These are phyloP conservation scores for Marchantia polymorpha DNA, from an alignment of 225 moss, liverwort and hornwort species.

Conservation along the genomic window DNA sequence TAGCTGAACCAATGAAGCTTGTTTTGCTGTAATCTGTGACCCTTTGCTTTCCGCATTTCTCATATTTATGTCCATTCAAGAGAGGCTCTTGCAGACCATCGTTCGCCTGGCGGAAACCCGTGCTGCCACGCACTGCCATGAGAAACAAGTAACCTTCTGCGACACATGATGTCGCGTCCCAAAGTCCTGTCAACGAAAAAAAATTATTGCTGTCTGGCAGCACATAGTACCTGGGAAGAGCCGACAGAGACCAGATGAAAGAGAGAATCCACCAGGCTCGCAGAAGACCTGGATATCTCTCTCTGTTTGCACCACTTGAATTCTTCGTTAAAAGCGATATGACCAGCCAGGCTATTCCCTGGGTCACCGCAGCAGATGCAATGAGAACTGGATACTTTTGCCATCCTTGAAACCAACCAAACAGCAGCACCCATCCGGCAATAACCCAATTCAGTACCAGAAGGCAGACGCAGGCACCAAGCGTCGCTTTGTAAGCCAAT, in stretches of 20 bases:
- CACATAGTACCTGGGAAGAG: slow-evolving; percentile 11
- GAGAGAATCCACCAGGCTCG: slow-evolving; percentile 45
- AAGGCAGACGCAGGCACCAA: slow-evolving; percentile 22
- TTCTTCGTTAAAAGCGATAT: slow-evolving; percentile 22
- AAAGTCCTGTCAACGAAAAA: slow-evolving; percentile 14
- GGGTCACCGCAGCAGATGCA: slow-evolving; percentile 25
- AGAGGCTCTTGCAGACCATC: slow-evolving; percentile 6
- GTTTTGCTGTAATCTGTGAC: slow-evolving; percentile 49
- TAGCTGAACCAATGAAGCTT: slow-evolving; percentile 43
- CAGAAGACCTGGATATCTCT: slow-evolving; percentile 18
- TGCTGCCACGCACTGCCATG: slow-evolving; percentile 19
- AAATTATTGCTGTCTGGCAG: not conserved
- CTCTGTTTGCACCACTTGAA: slow-evolving; percentile 7
- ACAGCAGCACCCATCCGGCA: slow-evolving; percentile 17
- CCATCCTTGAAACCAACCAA: not conserved
- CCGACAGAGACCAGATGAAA: slow-evolving; percentile 25
- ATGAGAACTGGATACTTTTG: slow-evolving; percentile 11
- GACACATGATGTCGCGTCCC: slow-evolving; percentile 17
- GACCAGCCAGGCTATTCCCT: slow-evolving; percentile 31
- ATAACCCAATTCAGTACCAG: slow-evolving; percentile 19
- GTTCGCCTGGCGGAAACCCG: not conserved
- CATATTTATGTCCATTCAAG: not conserved
- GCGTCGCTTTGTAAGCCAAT: slow-evolving; percentile 16
- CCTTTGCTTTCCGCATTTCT: slow-evolving; percentile 10
- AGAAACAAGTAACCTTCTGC: slow-evolving; percentile 18